phyloP scores from a whole-genome alignment of 495 filamentous ascomycete genomes.

The Penicillium tannophilum region DNA sequence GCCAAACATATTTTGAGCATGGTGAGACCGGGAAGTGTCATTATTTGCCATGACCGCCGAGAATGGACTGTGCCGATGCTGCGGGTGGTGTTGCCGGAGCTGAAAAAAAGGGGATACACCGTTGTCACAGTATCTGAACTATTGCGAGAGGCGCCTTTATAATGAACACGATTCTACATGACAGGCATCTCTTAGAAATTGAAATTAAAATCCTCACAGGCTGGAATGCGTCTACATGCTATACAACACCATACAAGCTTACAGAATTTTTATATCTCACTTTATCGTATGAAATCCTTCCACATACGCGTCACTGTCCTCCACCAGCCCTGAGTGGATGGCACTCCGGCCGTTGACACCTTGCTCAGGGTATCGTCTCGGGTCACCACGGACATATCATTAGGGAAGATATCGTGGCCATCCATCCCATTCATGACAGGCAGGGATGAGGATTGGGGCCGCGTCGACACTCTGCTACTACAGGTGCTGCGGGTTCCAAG shows the following conservation, averaged over 20 bases:
- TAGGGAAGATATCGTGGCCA: constrained; percentile 39
- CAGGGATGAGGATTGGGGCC: constrained; percentile 26
- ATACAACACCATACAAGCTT: neutral
- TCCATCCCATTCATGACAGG: constrained; percentile 47
- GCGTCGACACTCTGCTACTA: constrained; percentile 21
- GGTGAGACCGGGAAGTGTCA: constrained; percentile 71
- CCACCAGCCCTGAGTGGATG: constrained; percentile 29
- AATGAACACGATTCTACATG: neutral
- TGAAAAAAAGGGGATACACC: constrained; percentile 66
- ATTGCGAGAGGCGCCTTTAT: constrained; percentile 35
- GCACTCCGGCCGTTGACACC: constrained; percentile 14
- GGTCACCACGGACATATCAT: constrained; percentile 12
- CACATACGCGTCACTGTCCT: constrained; percentile 24
- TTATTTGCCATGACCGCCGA: constrained; percentile 82
- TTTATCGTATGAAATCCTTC: constrained; percentile 19
- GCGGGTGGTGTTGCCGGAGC: constrained; percentile 65
- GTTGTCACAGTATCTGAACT: constrained; percentile 69
- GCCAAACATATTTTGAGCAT: constrained; percentile 79
- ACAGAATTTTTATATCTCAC: constrained; percentile 4
- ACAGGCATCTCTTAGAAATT: neutral
- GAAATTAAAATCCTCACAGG: neutral
- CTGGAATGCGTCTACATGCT: constrained; percentile 7
- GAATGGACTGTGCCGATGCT: constrained; percentile 80
- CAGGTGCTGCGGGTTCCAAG: constrained; percentile 19
- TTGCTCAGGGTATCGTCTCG: constrained; percentile 31